These are phyloP conservation scores for Botrytis sinoallii DNA, from an alignment of 2,329 filamentous ascomycete genomes.

Conservation along the genomic window DNA sequence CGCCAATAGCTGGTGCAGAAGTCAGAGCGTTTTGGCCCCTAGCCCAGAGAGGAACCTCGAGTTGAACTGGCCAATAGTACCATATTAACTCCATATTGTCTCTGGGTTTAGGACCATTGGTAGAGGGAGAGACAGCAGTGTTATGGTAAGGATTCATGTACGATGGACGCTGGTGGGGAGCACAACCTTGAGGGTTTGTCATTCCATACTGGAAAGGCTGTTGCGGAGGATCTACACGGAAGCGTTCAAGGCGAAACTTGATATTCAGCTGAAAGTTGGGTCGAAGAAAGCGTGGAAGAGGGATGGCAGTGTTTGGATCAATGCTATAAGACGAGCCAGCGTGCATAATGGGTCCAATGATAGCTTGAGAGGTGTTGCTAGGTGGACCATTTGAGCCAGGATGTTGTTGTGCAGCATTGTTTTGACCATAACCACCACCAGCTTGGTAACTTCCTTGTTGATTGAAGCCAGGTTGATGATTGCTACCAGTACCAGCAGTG, in stretches of 20 bases:
- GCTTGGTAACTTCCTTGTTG: background rate
- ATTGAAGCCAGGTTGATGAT: background rate
- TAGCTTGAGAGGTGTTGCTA: background rate
- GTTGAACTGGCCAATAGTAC: conserved; percentile 13
- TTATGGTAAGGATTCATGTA: background rate
- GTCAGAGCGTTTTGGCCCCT: background rate
- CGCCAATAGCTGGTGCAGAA: background rate
- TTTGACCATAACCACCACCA: background rate
- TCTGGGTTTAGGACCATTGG: background rate
- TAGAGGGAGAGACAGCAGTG: background rate
- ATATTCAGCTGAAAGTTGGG: background rate
- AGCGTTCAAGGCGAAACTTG: conserved; percentile 14
- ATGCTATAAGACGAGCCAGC: background rate
- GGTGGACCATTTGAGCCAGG: background rate
- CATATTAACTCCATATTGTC: background rate
- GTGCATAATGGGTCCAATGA: background rate
- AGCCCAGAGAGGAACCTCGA: conserved; percentile 11
- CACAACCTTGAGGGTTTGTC: background rate
- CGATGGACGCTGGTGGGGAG: background rate
- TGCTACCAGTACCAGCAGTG: background rate
- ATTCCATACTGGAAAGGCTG: background rate
- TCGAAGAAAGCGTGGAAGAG: background rate
- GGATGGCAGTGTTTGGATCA: background rate
- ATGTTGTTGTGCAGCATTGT: background rate
- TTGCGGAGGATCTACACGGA: background rate